Evolutionary conservation across 768 basidiomycete genomes (phyloP).

Genomic region (Rhodotorula graminis): DNA sequence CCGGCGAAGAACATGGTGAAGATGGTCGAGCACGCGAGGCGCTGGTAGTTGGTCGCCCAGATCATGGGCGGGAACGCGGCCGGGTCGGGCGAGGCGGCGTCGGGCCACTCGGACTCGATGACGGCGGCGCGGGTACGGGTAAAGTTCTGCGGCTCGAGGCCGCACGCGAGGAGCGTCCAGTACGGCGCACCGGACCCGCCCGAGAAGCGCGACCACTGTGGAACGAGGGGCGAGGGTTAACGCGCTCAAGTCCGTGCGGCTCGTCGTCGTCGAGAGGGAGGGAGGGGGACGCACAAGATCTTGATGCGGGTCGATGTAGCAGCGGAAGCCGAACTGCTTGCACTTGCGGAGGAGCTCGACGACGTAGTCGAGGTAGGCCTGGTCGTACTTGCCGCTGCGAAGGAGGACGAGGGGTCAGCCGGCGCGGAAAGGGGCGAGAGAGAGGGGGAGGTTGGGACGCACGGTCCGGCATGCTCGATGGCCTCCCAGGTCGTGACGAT

Average conservation of each 20-base stretch:
- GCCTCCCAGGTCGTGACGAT: constrained; percentile 91
- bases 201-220: constrained; percentile 90
- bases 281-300: constrained; percentile 65
- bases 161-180: constrained; percentile 87
- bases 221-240: background rate
- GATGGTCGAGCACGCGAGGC: constrained; percentile 76
- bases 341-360: constrained; percentile 81
- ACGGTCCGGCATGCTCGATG: constrained; percentile 91
- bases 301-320: constrained; percentile 94
- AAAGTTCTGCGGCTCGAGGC: constrained; percentile 77
- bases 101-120: constrained; percentile 82
- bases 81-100: constrained; percentile 61
- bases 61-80: constrained; percentile 81
- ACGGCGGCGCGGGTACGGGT: constrained; percentile 79
- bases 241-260: too few species aligned
- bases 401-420: background rate
- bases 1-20: constrained; percentile 96
- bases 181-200: constrained; percentile 92
- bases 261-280: background rate
- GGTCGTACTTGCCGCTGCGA: constrained; percentile 76
- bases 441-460: constrained; percentile 52
- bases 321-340: constrained; percentile 83
- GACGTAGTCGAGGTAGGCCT: constrained; percentile 86
- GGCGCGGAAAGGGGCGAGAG: background rate
- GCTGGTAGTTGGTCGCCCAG: constrained; percentile 94